Percentiles rank a stretch among this genome's conserved stretches.
phyloP scores from a whole-genome alignment of 2,329 filamentous ascomycete genomes.

The Lecanicillium sp. region DNA sequence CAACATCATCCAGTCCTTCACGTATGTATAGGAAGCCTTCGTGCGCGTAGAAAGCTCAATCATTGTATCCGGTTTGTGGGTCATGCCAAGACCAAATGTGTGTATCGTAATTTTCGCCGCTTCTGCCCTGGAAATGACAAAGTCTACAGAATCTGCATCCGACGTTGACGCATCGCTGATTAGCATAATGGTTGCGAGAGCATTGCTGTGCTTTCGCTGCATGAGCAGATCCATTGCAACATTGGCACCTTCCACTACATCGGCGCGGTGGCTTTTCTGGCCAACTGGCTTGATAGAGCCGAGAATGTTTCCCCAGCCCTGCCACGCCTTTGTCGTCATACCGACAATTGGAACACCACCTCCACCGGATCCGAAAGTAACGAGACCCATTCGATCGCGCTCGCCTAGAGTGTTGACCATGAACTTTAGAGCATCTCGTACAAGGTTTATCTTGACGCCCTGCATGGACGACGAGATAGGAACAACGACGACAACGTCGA shows the following conservation, averaged over 20 bases:
- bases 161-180: slow-evolving; percentile 97
- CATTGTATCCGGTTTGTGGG: slow-evolving; percentile 98
- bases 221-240: slow-evolving; percentile 98
- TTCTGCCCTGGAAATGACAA: slow-evolving; percentile 92
- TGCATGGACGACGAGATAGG: slow-evolving; percentile 98
- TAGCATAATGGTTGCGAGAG: slow-evolving; percentile 87
- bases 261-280: slow-evolving; percentile 91
- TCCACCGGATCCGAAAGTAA: slow-evolving; percentile 91
- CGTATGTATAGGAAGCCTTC: slow-evolving; percentile 95
- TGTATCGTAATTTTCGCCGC: slow-evolving; percentile 96
- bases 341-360: slow-evolving; percentile 94
- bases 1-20: slow-evolving; percentile 99
- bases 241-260: slow-evolving; percentile 95
- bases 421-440: slow-evolving; percentile 86
- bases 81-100: slow-evolving; percentile 92
- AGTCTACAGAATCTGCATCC: slow-evolving; percentile 91
- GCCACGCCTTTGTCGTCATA: slow-evolving; percentile 95
- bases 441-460: slow-evolving; percentile 93
- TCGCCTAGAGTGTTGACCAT: slow-evolving; percentile 86
- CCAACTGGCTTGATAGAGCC: slow-evolving; percentile 86
- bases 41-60: slow-evolving; percentile 92
- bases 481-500: slow-evolving; percentile 94
- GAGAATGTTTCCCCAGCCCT: slow-evolving; percentile 80
- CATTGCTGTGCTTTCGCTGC: slow-evolving; percentile 94
- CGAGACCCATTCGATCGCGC: slow-evolving; percentile 90